Conservation (phyloP, 2,329 filamentous ascomycete genomes). For the Apiospora marii region DNA sequence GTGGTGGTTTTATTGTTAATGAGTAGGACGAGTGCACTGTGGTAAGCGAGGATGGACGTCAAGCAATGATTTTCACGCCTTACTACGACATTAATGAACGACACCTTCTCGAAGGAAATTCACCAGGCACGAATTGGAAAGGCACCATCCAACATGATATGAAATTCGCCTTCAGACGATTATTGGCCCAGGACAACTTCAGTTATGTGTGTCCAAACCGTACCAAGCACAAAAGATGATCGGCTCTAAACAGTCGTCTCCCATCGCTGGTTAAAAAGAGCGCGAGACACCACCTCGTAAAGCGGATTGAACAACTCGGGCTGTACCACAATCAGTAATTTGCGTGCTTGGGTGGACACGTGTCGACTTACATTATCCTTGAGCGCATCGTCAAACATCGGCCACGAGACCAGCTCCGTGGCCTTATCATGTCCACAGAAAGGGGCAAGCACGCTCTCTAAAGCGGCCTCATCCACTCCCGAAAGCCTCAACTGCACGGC, state of each 20-base stretch:
- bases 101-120: too few species aligned
- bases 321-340: neutral
- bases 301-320: neutral
- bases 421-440: neutral
- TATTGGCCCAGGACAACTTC: too few species aligned
- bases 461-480: neutral
- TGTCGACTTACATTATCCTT: neutral
- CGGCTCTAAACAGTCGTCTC: neutral
- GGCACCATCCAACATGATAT: too few species aligned
- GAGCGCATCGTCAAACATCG: slow-evolving; percentile 11
- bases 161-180: too few species aligned
- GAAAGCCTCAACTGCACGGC: neutral
- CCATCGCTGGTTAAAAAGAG: neutral
- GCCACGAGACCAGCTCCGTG: neutral
- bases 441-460: neutral
- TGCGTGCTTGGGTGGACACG: neutral
- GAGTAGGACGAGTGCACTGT: too few species aligned
- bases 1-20: too few species aligned
- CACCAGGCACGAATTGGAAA: too few species aligned
- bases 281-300: neutral
- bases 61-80: too few species aligned
- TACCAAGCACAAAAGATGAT: neutral
- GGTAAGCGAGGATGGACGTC: too few species aligned
- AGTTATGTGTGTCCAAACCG: too few species aligned
- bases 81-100: too few species aligned